These are phyloP conservation scores for Venturia oleaginea DNA, from an alignment of 2,329 filamentous ascomycete genomes.

Conservation along the genomic window DNA sequence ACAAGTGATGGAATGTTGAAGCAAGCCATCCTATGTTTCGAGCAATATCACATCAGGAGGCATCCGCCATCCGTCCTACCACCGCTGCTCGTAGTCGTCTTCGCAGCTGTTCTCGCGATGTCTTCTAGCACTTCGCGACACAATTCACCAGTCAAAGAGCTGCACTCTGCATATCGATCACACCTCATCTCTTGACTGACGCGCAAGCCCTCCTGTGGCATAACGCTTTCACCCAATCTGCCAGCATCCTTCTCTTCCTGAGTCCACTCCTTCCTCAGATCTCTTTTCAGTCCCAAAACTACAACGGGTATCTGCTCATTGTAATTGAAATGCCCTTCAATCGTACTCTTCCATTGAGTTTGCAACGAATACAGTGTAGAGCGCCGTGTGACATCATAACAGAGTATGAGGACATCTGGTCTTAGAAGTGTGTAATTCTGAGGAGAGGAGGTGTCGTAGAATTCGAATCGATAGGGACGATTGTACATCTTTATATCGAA, in stretches of 20 bases:
- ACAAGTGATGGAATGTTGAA: background rate
- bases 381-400: conserved; percentile 49
- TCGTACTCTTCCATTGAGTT: conserved; percentile 33
- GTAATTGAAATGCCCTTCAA: conserved; percentile 44
- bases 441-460: conserved; percentile 49
- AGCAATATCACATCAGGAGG: background rate
- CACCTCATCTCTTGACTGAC: conserved; percentile 51
- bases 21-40: background rate
- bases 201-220: conserved; percentile 41
- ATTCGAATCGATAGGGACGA: conserved; percentile 44
- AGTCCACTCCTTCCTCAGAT: conserved; percentile 39
- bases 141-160: conserved; percentile 50
- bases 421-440: conserved; percentile 47
- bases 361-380: conserved; percentile 40
- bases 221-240: conserved; percentile 30
- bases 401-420: conserved; percentile 48
- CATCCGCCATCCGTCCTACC: conserved; percentile 30
- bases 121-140: conserved; percentile 52
- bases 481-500: conserved; percentile 51
- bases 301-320: conserved; percentile 46
- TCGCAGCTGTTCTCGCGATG: conserved; percentile 48
- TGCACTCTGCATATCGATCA: conserved; percentile 55
- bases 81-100: conserved; percentile 46
- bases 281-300: conserved; percentile 50
- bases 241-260: conserved; percentile 23